A percentile compares a stretch with the other conserved stretches of the same genome.
Conservation (phyloP, 306 rosid species). For the Cucurbita maxima region DNA sequence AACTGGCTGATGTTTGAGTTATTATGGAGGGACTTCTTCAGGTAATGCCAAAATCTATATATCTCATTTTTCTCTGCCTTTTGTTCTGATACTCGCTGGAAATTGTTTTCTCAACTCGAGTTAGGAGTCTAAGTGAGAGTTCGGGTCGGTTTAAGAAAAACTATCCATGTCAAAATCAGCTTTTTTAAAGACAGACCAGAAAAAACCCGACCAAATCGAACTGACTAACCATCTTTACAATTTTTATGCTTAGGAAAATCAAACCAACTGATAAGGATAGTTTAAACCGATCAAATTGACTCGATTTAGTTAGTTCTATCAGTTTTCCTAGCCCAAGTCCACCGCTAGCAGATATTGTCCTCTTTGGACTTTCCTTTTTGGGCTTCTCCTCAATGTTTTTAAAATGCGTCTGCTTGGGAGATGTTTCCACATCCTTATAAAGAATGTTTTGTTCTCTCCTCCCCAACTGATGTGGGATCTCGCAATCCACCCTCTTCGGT, state of each 20-base stretch:
- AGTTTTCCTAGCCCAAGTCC: neutral
- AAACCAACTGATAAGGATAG: neutral
- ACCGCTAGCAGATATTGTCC: too few relatives aligned
- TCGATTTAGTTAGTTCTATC: neutral
- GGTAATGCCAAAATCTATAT: conserved; percentile 26
- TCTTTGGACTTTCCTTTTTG: too few relatives aligned
- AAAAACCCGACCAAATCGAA: neutral
- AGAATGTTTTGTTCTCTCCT: too few relatives aligned
- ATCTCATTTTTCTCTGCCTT: neutral
- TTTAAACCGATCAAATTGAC: neutral
- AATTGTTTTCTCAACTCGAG: neutral
- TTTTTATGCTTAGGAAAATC: neutral
- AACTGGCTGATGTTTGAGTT: conserved; percentile 89
- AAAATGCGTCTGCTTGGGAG: too few relatives aligned
- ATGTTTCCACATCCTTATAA: too few relatives aligned
- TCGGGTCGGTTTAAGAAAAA: neutral
- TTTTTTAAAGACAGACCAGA: neutral
- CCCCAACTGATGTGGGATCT: too few relatives aligned
- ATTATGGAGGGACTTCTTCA: conserved; percentile 97
- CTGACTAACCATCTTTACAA: neutral
- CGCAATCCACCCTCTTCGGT: too few relatives aligned
- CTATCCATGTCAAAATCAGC: neutral
- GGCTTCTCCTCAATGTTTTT: too few relatives aligned
- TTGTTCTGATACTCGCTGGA: neutral
- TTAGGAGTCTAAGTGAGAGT: neutral